Conservation (phyloP, 495 filamentous ascomycete genomes). For the Tuber magnatum region DNA sequence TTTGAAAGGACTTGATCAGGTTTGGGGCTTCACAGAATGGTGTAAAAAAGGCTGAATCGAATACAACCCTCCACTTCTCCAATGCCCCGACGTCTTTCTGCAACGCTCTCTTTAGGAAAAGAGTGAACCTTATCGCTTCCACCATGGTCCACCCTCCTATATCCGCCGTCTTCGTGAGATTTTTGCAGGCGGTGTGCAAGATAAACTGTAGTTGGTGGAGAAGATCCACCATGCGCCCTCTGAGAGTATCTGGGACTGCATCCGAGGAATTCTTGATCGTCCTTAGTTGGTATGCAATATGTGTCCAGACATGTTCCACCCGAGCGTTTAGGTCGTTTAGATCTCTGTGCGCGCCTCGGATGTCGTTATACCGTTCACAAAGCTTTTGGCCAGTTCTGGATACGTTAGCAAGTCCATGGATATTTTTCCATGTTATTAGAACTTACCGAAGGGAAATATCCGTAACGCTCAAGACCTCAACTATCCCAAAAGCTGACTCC, state of each 20-base stretch:
- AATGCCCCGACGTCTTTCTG: conserved; percentile 40
- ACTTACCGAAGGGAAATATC: conserved; percentile 28
- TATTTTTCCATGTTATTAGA: neutral
- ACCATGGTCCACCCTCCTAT: conserved; percentile 3
- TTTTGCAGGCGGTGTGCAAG: conserved; percentile 35
- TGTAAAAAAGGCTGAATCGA: conserved; percentile 45
- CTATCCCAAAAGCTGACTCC: neutral
- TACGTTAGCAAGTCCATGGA: neutral
- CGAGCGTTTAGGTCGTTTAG: conserved; percentile 40
- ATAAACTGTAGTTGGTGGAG: conserved; percentile 40
- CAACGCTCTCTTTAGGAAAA: conserved; percentile 36
- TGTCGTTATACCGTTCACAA: conserved; percentile 17
- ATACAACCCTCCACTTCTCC: conserved; percentile 44
- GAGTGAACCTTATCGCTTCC: conserved; percentile 17
- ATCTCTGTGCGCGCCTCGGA: conserved; percentile 34
- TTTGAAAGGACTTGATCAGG: conserved; percentile 38
- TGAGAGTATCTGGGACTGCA: conserved; percentile 42
- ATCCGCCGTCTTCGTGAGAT: conserved; percentile 33
- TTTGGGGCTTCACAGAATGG: conserved; percentile 37
- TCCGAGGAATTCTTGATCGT: conserved; percentile 41
- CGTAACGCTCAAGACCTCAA: conserved; percentile 14
- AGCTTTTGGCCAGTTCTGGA: conserved; percentile 18
- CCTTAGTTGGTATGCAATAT: conserved; percentile 41
- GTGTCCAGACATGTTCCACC: conserved; percentile 42
- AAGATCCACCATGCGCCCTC: conserved; percentile 38